These are phyloP conservation scores for Cyberlindnera petersonii DNA, from an alignment of 805 yeast species.

Conservation along the genomic window DNA sequence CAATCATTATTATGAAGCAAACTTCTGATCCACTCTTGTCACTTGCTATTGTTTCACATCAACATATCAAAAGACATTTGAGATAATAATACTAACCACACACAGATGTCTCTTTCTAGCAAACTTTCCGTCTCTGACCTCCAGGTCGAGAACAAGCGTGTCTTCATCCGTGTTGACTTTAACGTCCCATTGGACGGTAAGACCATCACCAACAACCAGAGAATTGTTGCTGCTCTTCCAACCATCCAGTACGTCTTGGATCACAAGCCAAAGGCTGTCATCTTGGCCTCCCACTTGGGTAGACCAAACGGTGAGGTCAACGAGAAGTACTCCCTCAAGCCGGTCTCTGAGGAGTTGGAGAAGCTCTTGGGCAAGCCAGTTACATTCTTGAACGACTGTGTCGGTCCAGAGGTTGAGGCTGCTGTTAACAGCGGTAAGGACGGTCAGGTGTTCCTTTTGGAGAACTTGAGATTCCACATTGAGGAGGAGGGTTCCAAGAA, in stretches of 20 bases:
- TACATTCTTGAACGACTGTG: constrained; percentile 83
- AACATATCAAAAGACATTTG: no score
- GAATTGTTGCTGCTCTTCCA: constrained; percentile 99
- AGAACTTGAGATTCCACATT: constrained; percentile 97
- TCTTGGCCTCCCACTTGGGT: constrained; percentile 96
- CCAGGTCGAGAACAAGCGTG: constrained; percentile 84
- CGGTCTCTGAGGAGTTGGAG: constrained; percentile 87
- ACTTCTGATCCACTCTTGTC: no score
- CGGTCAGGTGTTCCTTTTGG: constrained; percentile 87
- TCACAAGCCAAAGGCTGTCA: constrained; percentile 84
- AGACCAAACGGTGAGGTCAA: constrained; percentile 95
- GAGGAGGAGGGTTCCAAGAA: constrained; percentile 95
- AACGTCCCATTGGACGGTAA: constrained; percentile 93
- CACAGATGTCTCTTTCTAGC: constrained; percentile 84
- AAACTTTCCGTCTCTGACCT: constrained; percentile 93
- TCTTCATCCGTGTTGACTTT: constrained; percentile 97
- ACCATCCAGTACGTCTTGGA: constrained; percentile 93
- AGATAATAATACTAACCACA: constrained; percentile 2
- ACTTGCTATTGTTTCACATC: no score
- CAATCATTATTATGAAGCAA: background rate
- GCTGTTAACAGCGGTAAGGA: constrained; percentile 68
- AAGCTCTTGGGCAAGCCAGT: constrained; percentile 72
- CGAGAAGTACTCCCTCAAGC: constrained; percentile 86
- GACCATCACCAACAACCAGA: constrained; percentile 97
- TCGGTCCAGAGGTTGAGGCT: constrained; percentile 84